These are phyloP conservation scores for Grifola frondosa DNA, from an alignment of 1,284 basidiomycete genomes.

Conservation along the genomic window DNA sequence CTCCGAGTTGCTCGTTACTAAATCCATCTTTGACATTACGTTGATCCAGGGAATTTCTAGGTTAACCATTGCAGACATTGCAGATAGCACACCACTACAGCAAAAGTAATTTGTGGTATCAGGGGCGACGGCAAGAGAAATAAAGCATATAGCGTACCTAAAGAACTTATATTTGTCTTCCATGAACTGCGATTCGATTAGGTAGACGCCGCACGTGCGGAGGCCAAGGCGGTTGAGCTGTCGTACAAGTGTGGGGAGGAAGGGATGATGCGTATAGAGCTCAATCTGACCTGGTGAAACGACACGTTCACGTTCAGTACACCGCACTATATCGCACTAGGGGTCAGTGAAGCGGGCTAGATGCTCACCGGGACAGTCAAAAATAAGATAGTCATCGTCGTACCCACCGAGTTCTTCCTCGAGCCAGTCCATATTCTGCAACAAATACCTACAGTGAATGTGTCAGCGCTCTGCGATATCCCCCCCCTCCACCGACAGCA, in stretches of 20 bases:
- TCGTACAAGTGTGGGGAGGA: constrained; percentile 86
- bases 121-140: background rate
- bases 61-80: constrained; percentile 99
- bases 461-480: too few species aligned
- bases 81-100: constrained; percentile 88
- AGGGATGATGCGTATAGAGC: constrained; percentile 97
- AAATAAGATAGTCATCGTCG: constrained; percentile 96
- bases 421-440: constrained; percentile 99
- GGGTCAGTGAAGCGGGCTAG: constrained; percentile 1
- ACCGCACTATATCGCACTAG: background rate
- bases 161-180: constrained; percentile 99
- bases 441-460: constrained; percentile 69
- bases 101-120: constrained; percentile 2
- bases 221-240: constrained; percentile 72
- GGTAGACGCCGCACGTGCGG: constrained; percentile 82
- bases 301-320: background rate
- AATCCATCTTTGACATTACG: constrained; percentile 99
- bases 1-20: constrained; percentile 71
- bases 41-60: constrained; percentile 97
- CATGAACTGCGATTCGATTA: constrained; percentile 98
- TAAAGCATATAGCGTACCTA: constrained; percentile 45
- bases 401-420: constrained; percentile 94
- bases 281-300: constrained; percentile 85
- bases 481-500: constrained; percentile 26
- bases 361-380: constrained; percentile 90